These are phyloP conservation scores for Cafeteria roenbergensis DNA, from an alignment of 108 stramenopile species.

Conservation along the genomic window DNA sequence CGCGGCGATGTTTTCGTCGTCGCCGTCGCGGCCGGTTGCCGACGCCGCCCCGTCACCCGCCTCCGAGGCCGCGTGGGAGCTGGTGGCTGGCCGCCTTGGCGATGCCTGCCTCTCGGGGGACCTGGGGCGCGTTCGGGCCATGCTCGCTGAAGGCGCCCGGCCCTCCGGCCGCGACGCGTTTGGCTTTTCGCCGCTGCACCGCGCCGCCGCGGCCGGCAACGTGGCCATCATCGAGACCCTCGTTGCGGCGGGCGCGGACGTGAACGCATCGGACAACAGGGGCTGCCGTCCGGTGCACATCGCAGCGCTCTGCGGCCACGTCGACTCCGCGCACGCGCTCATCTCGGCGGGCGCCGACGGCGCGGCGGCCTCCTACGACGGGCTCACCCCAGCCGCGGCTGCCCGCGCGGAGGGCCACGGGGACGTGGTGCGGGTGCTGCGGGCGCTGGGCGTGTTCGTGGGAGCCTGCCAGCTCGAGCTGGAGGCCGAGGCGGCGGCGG, in stretches of 20 bases:
- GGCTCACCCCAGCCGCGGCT: not conserved
- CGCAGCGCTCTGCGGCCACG: slow-evolving; percentile 1
- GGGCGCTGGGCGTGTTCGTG: too few relatives aligned
- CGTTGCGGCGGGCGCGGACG: not conserved
- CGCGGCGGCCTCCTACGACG: not conserved
- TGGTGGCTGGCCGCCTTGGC: not conserved
- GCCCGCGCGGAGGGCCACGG: not conserved
- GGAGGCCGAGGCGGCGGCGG: too few relatives aligned
- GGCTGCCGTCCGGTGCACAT: not conserved
- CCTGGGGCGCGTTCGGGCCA: not conserved
- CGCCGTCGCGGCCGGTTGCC: too few relatives aligned
- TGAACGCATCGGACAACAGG: not conserved
- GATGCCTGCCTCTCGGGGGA: not conserved
- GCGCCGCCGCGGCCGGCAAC: not conserved
- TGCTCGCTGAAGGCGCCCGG: not conserved
- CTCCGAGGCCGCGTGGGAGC: too few relatives aligned
- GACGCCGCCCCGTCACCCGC: too few relatives aligned
- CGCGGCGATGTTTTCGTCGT: not conserved
- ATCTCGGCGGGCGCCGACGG: not conserved
- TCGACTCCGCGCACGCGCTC: not conserved
- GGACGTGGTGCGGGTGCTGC: not conserved
- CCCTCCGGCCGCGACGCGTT: not conserved
- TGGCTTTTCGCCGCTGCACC: not conserved
- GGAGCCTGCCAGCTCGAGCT: too few relatives aligned
- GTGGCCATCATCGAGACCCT: not conserved